Conservation (phyloP, 805 yeast species). For the Scheffersomyces lignosus region DNA sequence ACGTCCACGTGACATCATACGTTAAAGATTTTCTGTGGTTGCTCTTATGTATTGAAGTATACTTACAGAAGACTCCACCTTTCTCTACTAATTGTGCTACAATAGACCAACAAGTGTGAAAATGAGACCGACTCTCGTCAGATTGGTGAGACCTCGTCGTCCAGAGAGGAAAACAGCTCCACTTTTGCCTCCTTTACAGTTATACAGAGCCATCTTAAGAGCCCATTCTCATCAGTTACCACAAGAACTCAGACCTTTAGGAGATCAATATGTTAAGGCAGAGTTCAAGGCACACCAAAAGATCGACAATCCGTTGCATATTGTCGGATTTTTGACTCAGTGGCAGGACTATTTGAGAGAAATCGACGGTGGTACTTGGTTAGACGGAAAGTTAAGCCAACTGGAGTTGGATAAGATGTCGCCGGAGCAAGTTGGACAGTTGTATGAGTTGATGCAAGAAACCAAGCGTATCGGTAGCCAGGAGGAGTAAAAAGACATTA, state of each 20-base stretch:
- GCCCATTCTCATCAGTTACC: slow-evolving; percentile 73
- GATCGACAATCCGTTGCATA: slow-evolving; percentile 87
- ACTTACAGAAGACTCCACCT: too few relatives aligned
- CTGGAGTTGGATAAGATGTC: slow-evolving; percentile 77
- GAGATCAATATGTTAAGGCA: slow-evolving; percentile 84
- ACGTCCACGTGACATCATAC: too few relatives aligned
- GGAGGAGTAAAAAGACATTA: background rate
- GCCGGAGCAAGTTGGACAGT: slow-evolving; percentile 85
- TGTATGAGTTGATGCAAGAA: slow-evolving; percentile 76
- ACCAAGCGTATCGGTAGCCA: slow-evolving; percentile 40
- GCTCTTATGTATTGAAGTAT: too few relatives aligned
- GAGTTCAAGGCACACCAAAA: slow-evolving; percentile 85
- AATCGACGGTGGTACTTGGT: slow-evolving; percentile 50
- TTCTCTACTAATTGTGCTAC: too few relatives aligned
- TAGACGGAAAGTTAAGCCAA: slow-evolving; percentile 51
- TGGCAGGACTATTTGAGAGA: slow-evolving; percentile 85
- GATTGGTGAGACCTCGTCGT: slow-evolving; percentile 40
- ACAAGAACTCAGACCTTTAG: slow-evolving; percentile 67
- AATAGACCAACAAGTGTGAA: too few relatives aligned
- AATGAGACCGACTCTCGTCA: slow-evolving; percentile 40
- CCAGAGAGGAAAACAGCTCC: slow-evolving; percentile 43
- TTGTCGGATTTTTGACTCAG: slow-evolving; percentile 87
- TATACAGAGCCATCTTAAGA: slow-evolving; percentile 78
- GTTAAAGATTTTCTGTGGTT: too few relatives aligned
- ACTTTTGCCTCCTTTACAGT: slow-evolving; percentile 75